phyloP scores from a whole-genome alignment of 2,329 filamentous ascomycete genomes.

The Ophidiomyces ophidiicola region DNA sequence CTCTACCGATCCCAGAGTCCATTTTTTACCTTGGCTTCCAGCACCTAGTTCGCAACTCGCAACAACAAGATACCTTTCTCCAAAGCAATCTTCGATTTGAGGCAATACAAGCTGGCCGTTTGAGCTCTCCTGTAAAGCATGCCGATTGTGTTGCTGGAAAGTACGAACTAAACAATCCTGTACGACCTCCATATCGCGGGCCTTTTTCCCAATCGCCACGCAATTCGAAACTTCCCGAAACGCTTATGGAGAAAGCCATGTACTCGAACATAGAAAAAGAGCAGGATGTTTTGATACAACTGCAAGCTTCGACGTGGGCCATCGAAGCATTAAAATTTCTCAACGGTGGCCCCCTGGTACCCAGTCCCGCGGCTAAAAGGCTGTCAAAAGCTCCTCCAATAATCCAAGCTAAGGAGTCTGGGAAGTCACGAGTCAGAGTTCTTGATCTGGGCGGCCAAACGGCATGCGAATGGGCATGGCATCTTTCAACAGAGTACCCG shows the following conservation, averaged over 20 bases:
- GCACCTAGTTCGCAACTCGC: conserved; percentile 47
- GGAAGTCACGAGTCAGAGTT: conserved; percentile 48
- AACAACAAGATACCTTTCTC: conserved; percentile 63
- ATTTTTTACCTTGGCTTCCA: conserved; percentile 85
- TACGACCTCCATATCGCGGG: conserved; percentile 60
- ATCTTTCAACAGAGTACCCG: conserved; percentile 73
- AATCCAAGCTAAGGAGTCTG: conserved; percentile 20
- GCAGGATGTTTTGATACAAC: conserved; percentile 62
- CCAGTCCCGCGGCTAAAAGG: conserved; percentile 38
- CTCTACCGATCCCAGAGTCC: conserved; percentile 48
- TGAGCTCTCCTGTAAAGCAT: conserved; percentile 60
- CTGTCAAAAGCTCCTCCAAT: conserved; percentile 23
- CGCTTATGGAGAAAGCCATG: conserved; percentile 40
- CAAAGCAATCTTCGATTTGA: conserved; percentile 78
- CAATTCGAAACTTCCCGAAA: conserved; percentile 51
- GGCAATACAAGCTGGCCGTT: conserved; percentile 69
- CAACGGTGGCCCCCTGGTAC: conserved; percentile 48
- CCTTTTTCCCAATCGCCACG: conserved; percentile 59
- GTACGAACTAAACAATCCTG: conserved; percentile 61
- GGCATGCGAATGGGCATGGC: conserved; percentile 91
- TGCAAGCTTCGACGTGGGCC: conserved; percentile 49
- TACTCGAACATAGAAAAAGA: conserved; percentile 54
- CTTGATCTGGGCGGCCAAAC: conserved; percentile 78
- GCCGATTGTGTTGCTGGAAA: conserved; percentile 73
- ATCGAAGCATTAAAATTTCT: conserved; percentile 50